phyloP scores from a whole-genome alignment of 2,329 filamentous ascomycete species.

The Trichophyton verrucosum region DNA sequence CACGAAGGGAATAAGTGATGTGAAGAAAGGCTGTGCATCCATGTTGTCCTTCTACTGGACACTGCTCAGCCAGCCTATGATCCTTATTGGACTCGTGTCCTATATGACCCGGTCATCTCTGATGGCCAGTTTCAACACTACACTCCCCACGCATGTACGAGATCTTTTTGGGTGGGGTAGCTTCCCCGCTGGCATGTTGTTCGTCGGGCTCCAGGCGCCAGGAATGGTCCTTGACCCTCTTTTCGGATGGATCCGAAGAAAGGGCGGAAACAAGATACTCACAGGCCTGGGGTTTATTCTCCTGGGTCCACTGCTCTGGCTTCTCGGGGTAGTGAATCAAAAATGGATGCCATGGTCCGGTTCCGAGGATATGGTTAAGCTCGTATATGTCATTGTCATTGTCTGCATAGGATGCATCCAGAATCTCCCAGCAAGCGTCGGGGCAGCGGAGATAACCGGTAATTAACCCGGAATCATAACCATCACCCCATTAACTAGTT shows the following conservation, averaged over 20 bases:
- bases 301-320: not conserved
- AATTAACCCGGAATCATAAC: not conserved
- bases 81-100: not conserved
- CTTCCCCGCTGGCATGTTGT: not conserved
- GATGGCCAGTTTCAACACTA: slow-evolving; percentile 1
- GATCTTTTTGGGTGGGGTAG: not conserved
- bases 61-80: not conserved
- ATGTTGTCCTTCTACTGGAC: not conserved
- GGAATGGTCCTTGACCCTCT: not conserved
- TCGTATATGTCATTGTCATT: not conserved
- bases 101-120: not conserved
- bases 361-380: not conserved
- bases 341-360: not conserved
- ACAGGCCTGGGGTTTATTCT: not conserved
- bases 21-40: not conserved
- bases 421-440: not conserved
- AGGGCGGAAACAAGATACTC: not conserved
- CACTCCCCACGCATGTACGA: not conserved
- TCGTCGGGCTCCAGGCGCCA: not conserved
- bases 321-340: not conserved
- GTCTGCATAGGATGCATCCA: not conserved
- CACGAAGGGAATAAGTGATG: not conserved
- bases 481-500: not conserved
- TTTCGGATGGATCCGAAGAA: not conserved
- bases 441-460: not conserved